Evolutionary conservation across 2,329 filamentous ascomycete genomes (phyloP).

Genomic region (Salinomyces thailandicus): DNA sequence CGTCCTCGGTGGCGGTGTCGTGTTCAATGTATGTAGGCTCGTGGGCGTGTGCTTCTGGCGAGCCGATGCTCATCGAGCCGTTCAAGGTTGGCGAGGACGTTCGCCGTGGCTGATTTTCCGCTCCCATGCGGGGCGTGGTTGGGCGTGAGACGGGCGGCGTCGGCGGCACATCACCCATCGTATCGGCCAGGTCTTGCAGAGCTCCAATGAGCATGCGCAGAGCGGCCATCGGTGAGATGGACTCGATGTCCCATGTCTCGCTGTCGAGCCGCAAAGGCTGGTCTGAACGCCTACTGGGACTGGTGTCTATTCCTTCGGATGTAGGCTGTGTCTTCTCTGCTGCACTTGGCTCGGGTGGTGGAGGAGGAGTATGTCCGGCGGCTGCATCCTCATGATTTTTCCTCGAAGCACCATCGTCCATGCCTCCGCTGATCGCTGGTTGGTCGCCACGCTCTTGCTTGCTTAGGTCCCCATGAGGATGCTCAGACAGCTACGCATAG

Average conservation of each 20-base stretch:
- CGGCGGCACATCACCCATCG: conserved; percentile 68
- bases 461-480: background rate
- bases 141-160: conserved; percentile 60
- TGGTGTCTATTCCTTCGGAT: conserved; percentile 5
- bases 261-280: conserved; percentile 19
- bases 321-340: conserved; percentile 12
- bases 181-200: conserved; percentile 50
- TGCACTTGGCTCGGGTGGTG: conserved; percentile 15
- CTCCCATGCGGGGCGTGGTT: conserved; percentile 54
- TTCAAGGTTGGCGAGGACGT: conserved; percentile 9
- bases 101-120: conserved; percentile 28
- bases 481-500: too few species aligned
- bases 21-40: conserved; percentile 38
- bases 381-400: conserved; percentile 2
- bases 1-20: conserved; percentile 58
- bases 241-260: conserved; percentile 56
- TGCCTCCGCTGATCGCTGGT: too few species aligned
- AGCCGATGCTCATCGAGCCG: conserved; percentile 16
- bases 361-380: conserved; percentile 11
- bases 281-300: conserved; percentile 15
- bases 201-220: conserved; percentile 64
- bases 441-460: too few species aligned
- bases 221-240: conserved; percentile 60
- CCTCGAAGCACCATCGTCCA: conserved; percentile 17
- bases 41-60: conserved; percentile 40